Conservation (phyloP, 108 stramenopile genomes). For the Fistulifera pelliculosa region DNA sequence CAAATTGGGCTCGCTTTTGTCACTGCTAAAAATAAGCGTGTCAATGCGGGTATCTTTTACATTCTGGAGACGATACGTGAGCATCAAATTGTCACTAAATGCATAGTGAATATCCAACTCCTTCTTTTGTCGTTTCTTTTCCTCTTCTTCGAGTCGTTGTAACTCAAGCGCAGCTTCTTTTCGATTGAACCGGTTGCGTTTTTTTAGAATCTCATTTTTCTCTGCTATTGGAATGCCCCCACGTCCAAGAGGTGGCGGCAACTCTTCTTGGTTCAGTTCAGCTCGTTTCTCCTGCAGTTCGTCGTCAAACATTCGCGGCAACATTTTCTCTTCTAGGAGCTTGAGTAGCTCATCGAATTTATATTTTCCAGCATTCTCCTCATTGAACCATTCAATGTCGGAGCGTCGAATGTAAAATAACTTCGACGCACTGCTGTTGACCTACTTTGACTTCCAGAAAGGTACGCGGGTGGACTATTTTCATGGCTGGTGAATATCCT, state of each 20-base stretch:
- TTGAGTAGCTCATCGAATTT: conserved; percentile 20
- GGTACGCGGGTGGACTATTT: conserved; percentile 3
- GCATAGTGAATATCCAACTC: neutral
- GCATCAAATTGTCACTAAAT: neutral
- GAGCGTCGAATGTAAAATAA: conserved; percentile 16
- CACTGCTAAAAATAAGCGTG: neutral
- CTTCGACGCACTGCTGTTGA: conserved; percentile 20
- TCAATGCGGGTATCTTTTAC: neutral
- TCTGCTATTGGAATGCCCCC: conserved; percentile 2
- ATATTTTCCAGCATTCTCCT: conserved; percentile 10
- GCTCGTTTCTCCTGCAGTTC: conserved; percentile 9
- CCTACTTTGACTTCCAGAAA: conserved; percentile 21
- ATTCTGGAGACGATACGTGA: neutral
- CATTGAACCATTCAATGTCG: conserved; percentile 30
- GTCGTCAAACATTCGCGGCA: conserved; percentile 26
- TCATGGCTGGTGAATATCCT: conserved; percentile 1
- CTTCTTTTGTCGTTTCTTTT: conserved; percentile 4
- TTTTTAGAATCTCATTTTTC: neutral
- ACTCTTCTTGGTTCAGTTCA: conserved; percentile 12
- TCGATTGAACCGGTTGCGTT: neutral
- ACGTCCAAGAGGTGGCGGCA: neutral
- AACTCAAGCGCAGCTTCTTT: conserved; percentile 3
- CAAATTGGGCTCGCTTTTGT: neutral
- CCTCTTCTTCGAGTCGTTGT: conserved; percentile 13
- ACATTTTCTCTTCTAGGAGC: conserved; percentile 19